Percentiles rank a stretch among this genome's conserved stretches.
Conservation (phyloP, 2,329 filamentous ascomycete species). For the Exophiala bonariae region DNA sequence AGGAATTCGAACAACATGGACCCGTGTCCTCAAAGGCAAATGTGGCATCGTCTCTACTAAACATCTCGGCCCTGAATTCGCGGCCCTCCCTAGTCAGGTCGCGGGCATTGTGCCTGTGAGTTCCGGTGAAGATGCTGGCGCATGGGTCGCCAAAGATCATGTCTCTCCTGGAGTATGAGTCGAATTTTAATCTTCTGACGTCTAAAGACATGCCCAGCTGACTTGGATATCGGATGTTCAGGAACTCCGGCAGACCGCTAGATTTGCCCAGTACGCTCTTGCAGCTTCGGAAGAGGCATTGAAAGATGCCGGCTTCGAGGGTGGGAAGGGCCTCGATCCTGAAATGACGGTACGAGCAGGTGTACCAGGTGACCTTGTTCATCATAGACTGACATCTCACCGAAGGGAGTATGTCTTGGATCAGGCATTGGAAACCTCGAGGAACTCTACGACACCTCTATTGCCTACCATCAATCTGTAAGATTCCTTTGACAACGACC, state of each 20-base stretch:
- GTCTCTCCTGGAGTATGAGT: constrained; percentile 41
- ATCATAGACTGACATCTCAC: constrained; percentile 6
- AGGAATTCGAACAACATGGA: constrained; percentile 77
- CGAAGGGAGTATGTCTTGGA: constrained; percentile 80
- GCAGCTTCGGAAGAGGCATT: constrained; percentile 85
- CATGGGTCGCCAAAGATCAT: constrained; percentile 47
- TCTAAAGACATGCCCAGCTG: background rate
- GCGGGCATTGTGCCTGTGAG: constrained; percentile 76
- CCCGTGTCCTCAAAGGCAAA: constrained; percentile 72
- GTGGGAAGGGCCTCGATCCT: constrained; percentile 59
- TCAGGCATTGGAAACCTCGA: constrained; percentile 95
- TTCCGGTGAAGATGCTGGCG: constrained; percentile 39
- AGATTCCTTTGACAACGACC: constrained; percentile 37
- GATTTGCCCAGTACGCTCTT: constrained; percentile 87
- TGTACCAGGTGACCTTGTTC: background rate
- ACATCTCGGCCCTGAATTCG: constrained; percentile 63
- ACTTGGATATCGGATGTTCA: constrained; percentile 28
- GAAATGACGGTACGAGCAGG: constrained; percentile 65
- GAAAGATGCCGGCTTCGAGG: constrained; percentile 75
- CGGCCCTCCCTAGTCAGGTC: constrained; percentile 76
- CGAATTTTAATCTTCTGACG: constrained; percentile 1
- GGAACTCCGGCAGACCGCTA: constrained; percentile 79
- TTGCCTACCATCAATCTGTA: constrained; percentile 73
- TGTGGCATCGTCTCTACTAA: constrained; percentile 78
- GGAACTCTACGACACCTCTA: constrained; percentile 80